Evolutionary conservation across 371 early-diverging fungal species (phyloP).

Genomic region (Mortierella sp.): DNA sequence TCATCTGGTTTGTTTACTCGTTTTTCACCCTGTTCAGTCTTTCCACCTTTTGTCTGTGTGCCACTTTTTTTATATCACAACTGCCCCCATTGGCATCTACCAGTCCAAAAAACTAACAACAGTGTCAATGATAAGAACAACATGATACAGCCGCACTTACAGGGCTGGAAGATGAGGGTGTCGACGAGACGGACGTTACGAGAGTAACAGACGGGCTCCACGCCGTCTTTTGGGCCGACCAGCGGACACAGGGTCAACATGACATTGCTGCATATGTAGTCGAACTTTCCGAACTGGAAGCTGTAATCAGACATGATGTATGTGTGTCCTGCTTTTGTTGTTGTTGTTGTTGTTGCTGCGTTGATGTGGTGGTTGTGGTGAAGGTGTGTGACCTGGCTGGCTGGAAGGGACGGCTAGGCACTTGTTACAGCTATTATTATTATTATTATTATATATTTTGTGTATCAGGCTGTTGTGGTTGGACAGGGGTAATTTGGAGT

Average conservation of each 20-base stretch:
- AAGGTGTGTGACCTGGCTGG: background rate
- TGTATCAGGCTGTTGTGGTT: background rate
- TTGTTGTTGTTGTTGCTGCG: background rate
- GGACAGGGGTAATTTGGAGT: background rate
- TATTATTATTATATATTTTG: background rate
- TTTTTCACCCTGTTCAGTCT: too few species aligned
- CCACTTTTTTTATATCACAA: too few species aligned
- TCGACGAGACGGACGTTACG: constrained; percentile 89
- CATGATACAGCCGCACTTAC: constrained; percentile 61
- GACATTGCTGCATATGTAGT: constrained; percentile 86
- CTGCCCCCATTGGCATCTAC: too few species aligned
- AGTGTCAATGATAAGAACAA: background rate
- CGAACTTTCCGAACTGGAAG: constrained; percentile 88
- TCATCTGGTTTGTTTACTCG: too few species aligned
- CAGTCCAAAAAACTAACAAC: background rate
- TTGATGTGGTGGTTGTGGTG: background rate
- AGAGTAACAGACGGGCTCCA: constrained; percentile 94
- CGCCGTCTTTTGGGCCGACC: constrained; percentile 80
- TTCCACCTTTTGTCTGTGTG: background rate
- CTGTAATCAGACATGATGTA: constrained; percentile 52
- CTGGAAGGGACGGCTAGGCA: background rate
- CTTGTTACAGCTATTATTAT: background rate
- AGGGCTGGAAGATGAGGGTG: constrained; percentile 91
- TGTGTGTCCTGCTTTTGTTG: background rate
- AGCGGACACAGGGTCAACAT: constrained; percentile 92